These are phyloP conservation scores for Cadophora gregata DNA, from an alignment of 2,329 filamentous ascomycete genomes.

Conservation along the genomic window DNA sequence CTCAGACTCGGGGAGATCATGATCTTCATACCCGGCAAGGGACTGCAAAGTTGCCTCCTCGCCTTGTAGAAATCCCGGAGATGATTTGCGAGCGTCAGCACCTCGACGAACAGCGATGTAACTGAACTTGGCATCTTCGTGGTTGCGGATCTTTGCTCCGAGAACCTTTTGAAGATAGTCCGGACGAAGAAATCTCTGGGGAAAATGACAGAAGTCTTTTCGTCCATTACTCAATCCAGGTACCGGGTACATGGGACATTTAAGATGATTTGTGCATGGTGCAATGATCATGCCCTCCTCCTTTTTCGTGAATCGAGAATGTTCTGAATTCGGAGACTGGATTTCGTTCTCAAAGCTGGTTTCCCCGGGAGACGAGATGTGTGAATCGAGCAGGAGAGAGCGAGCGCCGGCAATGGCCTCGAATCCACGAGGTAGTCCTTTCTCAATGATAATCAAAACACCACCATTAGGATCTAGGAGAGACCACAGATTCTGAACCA, in stretches of 20 bases:
- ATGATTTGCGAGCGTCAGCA: slow-evolving; percentile 53
- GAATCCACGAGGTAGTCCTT: slow-evolving; percentile 89
- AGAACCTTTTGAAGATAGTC: slow-evolving; percentile 80
- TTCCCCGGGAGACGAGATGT: slow-evolving; percentile 68
- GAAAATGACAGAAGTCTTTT: slow-evolving; percentile 91
- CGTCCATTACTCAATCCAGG: slow-evolving; percentile 74
- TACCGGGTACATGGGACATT: slow-evolving; percentile 85
- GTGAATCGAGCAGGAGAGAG: slow-evolving; percentile 75
- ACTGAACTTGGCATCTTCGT: slow-evolving; percentile 90
- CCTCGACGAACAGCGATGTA: slow-evolving; percentile 88
- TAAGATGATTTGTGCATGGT: slow-evolving; percentile 85
- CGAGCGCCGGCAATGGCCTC: slow-evolving; percentile 89
- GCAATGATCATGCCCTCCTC: slow-evolving; percentile 70
- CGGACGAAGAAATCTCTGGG: slow-evolving; percentile 86
- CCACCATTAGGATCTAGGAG: slow-evolving; percentile 84
- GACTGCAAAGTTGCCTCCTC: slow-evolving; percentile 66
- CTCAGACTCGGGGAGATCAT: slow-evolving; percentile 42
- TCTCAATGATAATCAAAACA: slow-evolving; percentile 86
- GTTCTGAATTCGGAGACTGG: slow-evolving; percentile 36
- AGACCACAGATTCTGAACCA: slow-evolving; percentile 89
- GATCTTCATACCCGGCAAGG: slow-evolving; percentile 73
- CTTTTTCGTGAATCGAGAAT: slow-evolving; percentile 47
- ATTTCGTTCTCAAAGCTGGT: slow-evolving; percentile 47
- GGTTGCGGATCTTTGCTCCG: slow-evolving; percentile 72
- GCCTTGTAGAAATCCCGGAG: slow-evolving; percentile 53